A percentile compares a stretch with the other conserved stretches of the same genome.
phyloP scores from a whole-genome alignment of 2,329 filamentous ascomycete species.

The Thelonectria rubi region DNA sequence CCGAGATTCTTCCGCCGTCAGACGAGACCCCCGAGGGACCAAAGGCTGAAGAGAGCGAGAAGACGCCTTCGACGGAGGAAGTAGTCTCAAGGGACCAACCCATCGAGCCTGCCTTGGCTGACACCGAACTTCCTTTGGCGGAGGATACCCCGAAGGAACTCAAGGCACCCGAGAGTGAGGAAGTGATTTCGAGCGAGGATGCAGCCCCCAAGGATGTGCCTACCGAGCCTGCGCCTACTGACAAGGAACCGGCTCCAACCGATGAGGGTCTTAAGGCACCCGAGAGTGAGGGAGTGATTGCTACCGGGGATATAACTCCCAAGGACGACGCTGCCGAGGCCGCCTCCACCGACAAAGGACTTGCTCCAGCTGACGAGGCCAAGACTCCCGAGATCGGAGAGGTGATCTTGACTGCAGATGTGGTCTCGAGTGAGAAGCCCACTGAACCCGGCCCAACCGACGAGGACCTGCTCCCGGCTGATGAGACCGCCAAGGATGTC shows the following conservation, averaged over 20 bases:
- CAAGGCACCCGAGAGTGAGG: constrained; percentile 2
- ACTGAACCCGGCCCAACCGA: neutral
- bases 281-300: too few relatives aligned
- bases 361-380: too few relatives aligned
- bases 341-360: too few relatives aligned
- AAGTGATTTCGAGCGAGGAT: constrained; percentile 3
- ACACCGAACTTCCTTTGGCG: neutral
- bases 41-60: neutral
- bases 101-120: neutral
- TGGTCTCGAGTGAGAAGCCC: too few relatives aligned
- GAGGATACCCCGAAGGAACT: constrained; percentile 10
- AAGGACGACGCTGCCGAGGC: too few relatives aligned
- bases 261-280: too few relatives aligned
- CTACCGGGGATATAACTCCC: too few relatives aligned
- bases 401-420: too few relatives aligned
- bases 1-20: neutral
- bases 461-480: neutral
- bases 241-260: too few relatives aligned
- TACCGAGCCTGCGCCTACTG: neutral
- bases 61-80: neutral
- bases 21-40: neutral
- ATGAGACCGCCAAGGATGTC: too few relatives aligned
- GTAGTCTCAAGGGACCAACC: neutral
- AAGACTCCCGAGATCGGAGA: too few relatives aligned
- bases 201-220: constrained; percentile 6